phyloP scores from a whole-genome alignment of 2,329 filamentous ascomycete genomes.

The Diaporthe ilicicola region DNA sequence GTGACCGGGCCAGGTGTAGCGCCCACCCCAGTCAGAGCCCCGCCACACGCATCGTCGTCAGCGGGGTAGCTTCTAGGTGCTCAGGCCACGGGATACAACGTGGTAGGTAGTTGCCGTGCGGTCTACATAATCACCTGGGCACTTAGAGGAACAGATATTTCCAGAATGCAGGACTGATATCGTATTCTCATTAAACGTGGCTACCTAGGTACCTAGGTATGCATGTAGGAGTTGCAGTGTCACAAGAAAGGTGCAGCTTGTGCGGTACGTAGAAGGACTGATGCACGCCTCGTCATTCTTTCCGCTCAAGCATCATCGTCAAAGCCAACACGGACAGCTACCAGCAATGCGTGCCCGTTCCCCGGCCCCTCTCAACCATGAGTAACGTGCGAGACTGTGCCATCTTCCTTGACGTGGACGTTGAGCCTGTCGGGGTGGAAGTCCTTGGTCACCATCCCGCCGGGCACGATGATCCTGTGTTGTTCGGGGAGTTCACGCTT shows the following conservation, averaged over 20 bases:
- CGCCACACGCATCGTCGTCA: slow-evolving; percentile 28
- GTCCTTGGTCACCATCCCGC: slow-evolving; percentile 67
- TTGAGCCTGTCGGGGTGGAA: slow-evolving; percentile 64
- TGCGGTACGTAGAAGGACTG: not conserved
- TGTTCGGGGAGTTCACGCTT: slow-evolving; percentile 66
- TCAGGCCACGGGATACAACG: not conserved
- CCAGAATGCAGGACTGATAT: not conserved
- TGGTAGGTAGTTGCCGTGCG: not conserved
- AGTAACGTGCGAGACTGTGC: slow-evolving; percentile 66
- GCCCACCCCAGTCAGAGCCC: slow-evolving; percentile 13
- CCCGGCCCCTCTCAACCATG: slow-evolving; percentile 53
- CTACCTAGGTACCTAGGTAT: too few relatives aligned
- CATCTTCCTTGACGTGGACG: slow-evolving; percentile 66
- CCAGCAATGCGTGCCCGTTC: not conserved
- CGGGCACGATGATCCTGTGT: slow-evolving; percentile 65
- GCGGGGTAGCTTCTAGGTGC: slow-evolving; percentile 5
- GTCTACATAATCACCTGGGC: not conserved
- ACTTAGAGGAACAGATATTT: not conserved
- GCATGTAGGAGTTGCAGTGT: not conserved
- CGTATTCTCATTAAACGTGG: slow-evolving; percentile 15
- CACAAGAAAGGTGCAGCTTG: not conserved
- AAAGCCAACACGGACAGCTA: not conserved
- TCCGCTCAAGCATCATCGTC: not conserved
- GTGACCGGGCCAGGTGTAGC: slow-evolving; percentile 33
- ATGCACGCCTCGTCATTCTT: not conserved